Percentiles rank a stretch among this genome's conserved stretches.
These are phyloP conservation scores for Venturia pyrina DNA, from an alignment of 2,329 filamentous ascomycete species.

Conservation along the genomic window DNA sequence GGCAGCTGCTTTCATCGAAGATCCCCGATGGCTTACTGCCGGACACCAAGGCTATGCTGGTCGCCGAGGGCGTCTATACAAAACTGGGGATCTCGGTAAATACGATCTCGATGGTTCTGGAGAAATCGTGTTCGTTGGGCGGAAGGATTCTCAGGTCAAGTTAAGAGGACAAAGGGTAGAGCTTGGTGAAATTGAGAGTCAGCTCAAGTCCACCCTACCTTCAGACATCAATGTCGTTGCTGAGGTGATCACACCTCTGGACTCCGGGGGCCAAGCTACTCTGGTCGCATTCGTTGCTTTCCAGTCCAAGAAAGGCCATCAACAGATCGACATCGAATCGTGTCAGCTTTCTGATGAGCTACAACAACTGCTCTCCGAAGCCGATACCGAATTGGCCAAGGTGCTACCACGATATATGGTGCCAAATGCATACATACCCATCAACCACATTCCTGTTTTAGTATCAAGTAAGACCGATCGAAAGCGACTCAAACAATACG, in stretches of 20 bases:
- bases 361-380: conserved; percentile 11
- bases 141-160: conserved; percentile 73
- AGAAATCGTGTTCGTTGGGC: conserved; percentile 61
- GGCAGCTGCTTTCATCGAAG: conserved; percentile 22
- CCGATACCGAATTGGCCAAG: conserved; percentile 12
- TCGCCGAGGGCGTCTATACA: conserved; percentile 59
- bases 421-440: conserved; percentile 33
- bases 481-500: conserved; percentile 17
- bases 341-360: conserved; percentile 17
- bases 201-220: conserved; percentile 23
- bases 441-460: conserved; percentile 33
- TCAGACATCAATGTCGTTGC: conserved; percentile 32
- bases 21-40: conserved; percentile 17
- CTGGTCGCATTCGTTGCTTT: conserved; percentile 25
- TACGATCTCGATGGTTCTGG: conserved; percentile 66
- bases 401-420: conserved; percentile 28
- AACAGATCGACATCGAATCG: conserved; percentile 16
- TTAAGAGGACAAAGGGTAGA: conserved; percentile 73
- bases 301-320: conserved; percentile 14
- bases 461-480: conserved; percentile 33
- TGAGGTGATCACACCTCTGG: conserved; percentile 34
- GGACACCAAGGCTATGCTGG: conserved; percentile 12
- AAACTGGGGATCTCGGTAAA: conserved; percentile 72
- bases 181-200: conserved; percentile 56
- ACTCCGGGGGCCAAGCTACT: conserved; percentile 16